These are phyloP conservation scores for Ceratobasidium sp. DNA, from an alignment of 1,284 basidiomycete species.

Conservation along the genomic window DNA sequence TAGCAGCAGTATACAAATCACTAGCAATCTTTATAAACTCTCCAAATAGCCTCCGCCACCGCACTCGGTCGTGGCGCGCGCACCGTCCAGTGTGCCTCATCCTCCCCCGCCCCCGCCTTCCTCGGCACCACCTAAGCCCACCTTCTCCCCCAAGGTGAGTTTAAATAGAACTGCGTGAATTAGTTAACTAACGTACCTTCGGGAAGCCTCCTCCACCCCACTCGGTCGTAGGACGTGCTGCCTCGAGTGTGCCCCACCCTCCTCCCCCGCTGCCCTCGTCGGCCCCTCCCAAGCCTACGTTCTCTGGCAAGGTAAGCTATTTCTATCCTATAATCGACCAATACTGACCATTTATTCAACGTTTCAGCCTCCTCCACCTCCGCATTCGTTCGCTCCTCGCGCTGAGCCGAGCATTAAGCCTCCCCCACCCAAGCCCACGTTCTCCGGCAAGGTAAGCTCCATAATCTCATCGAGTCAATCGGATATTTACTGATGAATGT, in stretches of 20 bases:
- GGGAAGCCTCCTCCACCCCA: conserved; percentile 19
- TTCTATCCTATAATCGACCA: not conserved
- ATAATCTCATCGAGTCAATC: no score
- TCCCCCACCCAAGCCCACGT: conserved; percentile 16
- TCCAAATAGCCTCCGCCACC: conserved; percentile 14
- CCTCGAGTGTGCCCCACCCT: conserved; percentile 12
- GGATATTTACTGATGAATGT: not conserved
- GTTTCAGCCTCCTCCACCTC: conserved; percentile 24
- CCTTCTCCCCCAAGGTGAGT: conserved; percentile 22
- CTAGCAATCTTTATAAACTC: no score
- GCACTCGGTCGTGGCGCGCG: conserved; percentile 32
- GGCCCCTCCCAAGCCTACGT: conserved; percentile 23
- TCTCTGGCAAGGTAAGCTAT: conserved; percentile 15
- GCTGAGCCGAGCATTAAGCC: conserved; percentile 22
- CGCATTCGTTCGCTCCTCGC: conserved; percentile 30
- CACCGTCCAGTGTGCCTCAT: conserved; percentile 14
- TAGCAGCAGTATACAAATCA: not conserved
- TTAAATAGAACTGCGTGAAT: no score
- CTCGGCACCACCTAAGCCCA: conserved; percentile 34
- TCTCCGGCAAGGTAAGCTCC: conserved; percentile 10
- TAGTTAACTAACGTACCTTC: no score
- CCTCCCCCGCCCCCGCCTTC: conserved; percentile 21
- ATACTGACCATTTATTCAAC: not conserved
- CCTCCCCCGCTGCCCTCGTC: conserved; percentile 12
- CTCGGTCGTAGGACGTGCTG: conserved; percentile 30